These are phyloP conservation scores for Trichoderma sp. DNA, from an alignment of 2,329 filamentous ascomycete genomes.

Conservation along the genomic window DNA sequence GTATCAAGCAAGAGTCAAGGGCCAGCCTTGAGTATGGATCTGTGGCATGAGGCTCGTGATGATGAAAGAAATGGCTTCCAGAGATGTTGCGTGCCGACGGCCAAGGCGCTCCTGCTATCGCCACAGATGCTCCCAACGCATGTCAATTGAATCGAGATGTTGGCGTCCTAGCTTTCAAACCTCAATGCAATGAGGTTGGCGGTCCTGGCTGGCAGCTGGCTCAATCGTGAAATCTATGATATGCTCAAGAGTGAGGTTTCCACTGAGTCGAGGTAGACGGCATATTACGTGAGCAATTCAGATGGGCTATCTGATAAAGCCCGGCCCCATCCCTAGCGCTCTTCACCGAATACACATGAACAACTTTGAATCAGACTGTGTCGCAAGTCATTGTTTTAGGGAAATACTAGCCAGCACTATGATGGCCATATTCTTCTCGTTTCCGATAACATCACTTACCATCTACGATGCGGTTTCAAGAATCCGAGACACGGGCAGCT, in stretches of 20 bases:
- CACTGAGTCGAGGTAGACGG: background rate
- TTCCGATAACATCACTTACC: background rate
- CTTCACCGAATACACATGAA: background rate
- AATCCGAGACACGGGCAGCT: background rate
- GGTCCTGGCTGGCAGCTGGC: background rate
- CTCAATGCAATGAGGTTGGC: background rate
- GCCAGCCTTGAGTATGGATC: background rate
- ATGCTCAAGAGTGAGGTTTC: background rate
- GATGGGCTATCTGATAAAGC: background rate
- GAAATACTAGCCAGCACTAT: background rate
- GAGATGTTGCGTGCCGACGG: background rate
- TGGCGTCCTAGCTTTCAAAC: background rate
- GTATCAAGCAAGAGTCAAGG: slow-evolving; percentile 18
- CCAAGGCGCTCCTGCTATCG: background rate
- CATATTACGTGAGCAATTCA: slow-evolving; percentile 6
- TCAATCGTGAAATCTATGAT: background rate
- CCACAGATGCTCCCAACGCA: background rate
- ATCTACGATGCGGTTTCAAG: background rate
- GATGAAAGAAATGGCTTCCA: background rate
- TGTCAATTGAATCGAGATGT: background rate
- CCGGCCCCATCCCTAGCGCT: background rate
- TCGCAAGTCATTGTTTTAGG: background rate
- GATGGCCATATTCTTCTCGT: background rate
- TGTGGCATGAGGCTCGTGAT: background rate
- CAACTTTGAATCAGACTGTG: background rate